These are phyloP conservation scores for Volvox reticuliferus DNA, from an alignment of 139 green algal species.

Conservation along the genomic window DNA sequence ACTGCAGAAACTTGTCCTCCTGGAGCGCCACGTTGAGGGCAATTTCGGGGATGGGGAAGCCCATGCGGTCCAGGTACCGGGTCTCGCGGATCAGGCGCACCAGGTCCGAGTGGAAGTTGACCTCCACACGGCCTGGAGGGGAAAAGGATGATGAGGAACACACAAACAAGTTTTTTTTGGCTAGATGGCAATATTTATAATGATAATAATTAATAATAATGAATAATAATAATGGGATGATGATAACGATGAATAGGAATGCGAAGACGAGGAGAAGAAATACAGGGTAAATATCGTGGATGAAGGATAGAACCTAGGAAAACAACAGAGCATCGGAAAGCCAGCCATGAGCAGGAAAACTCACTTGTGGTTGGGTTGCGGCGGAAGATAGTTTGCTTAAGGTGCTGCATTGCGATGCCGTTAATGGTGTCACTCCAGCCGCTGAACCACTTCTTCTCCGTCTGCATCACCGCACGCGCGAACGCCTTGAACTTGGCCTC, in stretches of 20 bases:
- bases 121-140: conserved; percentile 61
- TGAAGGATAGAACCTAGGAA: too few species aligned
- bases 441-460: conserved; percentile 86
- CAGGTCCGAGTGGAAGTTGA: conserved; percentile 88
- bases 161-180: too few species aligned
- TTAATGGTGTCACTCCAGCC: conserved; percentile 84
- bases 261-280: too few species aligned
- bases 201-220: too few species aligned
- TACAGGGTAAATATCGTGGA: too few species aligned
- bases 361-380: conserved; percentile 64
- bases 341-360: background rate
- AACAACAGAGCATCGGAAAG: too few species aligned
- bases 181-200: too few species aligned
- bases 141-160: background rate
- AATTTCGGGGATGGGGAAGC: conserved; percentile 88
- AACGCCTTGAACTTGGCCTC: conserved; percentile 74
- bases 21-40: conserved; percentile 89
- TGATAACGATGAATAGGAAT: too few species aligned
- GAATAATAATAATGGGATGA: too few species aligned
- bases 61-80: conserved; percentile 89
- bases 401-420: conserved; percentile 69
- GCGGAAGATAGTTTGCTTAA: conserved; percentile 86
- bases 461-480: conserved; percentile 84
- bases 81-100: conserved; percentile 86
- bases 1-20: conserved; percentile 81